Base-by-base conservation (phyloP, 495 filamentous ascomycete genomes). In the Tuber calosporum region DNA sequence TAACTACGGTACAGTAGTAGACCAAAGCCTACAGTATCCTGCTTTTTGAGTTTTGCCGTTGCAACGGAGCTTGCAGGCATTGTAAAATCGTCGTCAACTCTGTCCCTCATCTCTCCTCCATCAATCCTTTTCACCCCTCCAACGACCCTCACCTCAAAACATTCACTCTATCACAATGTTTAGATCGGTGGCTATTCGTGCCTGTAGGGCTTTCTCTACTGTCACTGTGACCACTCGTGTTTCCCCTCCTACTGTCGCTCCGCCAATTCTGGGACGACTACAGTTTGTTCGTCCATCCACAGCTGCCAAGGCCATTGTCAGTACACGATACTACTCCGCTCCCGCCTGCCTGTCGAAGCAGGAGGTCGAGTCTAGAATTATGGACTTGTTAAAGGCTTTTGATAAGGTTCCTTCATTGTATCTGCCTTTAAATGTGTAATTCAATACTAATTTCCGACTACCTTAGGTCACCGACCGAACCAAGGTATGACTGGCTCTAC, bases 281-380 rank as follows among this genome's bases (percentile, higher is more conserved):
- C 58, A 43, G 34, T 67, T 75, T 41, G 69, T 58, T 70, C 69
- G 73, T 82, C 86, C 82, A 86, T 88, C 79, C 77, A 87, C 81
- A 81, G 83, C 82, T 79, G 86, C 86, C 84, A 83, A 88, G 82
- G 86, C 86, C 73, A 84, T 91, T 79, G 26, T 62, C 53, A 26
- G 53, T 62, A 13, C 26, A 15, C 87, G 95, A 82, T 90, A 88
- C 85, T 99, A 99, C 86, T 94, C 94, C 68, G 91, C 95, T 66
- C 88, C 87, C 67, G 89, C 89, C 72, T 90, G 89, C 66, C 85
- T 97, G 66, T 85, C 87, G 73, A 91, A 93, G 87, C 85, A 88
- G 15, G 93, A 97, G 84, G 90, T 97, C 73, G 91, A 96, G 84
- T 91, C 91, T 69, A 90, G 95, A 81, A 98, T 99, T 87, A 87